Conservation (phyloP, 306 rosid species). For the Trichosanthes cucumerina region DNA sequence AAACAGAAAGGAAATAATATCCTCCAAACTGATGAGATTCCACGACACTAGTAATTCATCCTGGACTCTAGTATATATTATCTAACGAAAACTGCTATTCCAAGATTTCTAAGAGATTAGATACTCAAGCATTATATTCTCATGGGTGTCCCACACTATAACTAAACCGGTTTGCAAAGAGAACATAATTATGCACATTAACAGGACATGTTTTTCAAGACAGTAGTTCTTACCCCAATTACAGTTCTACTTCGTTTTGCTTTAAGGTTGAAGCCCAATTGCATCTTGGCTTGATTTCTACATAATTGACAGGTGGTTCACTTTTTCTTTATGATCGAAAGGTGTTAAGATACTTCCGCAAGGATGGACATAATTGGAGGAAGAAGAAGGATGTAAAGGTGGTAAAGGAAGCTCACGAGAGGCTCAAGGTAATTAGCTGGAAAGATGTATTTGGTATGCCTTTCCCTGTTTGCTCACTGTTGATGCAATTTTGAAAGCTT, state of each 20-base stretch:
- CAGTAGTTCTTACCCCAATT: neutral
- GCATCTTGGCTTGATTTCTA: constrained; percentile 19
- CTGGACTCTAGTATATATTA: neutral
- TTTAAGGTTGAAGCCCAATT: neutral
- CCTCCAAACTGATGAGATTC: neutral
- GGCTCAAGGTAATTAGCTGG: constrained; percentile 56
- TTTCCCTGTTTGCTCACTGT: neutral
- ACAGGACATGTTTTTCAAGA: neutral
- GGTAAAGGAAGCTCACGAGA: constrained; percentile 89
- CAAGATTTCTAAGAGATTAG: neutral
- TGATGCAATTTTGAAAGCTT: neutral
- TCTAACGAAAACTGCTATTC: neutral
- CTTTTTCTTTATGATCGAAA: constrained; percentile 86
- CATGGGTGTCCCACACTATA: neutral
- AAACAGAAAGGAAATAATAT: neutral
- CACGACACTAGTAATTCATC: neutral
- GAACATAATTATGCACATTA: neutral
- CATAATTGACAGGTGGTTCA: constrained; percentile 66
- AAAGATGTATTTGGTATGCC: neutral
- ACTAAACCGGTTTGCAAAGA: neutral
- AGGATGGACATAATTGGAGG: constrained; percentile 93
- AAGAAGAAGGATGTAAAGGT: constrained; percentile 94
- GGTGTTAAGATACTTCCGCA: constrained; percentile 80
- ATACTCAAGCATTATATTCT: neutral
- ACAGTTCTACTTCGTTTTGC: constrained; percentile 8